A percentile compares a stretch with the other conserved stretches of the same genome.
Evolutionary conservation across 805 yeast species (phyloP).

Genomic region (Komagataella ulmi): DNA sequence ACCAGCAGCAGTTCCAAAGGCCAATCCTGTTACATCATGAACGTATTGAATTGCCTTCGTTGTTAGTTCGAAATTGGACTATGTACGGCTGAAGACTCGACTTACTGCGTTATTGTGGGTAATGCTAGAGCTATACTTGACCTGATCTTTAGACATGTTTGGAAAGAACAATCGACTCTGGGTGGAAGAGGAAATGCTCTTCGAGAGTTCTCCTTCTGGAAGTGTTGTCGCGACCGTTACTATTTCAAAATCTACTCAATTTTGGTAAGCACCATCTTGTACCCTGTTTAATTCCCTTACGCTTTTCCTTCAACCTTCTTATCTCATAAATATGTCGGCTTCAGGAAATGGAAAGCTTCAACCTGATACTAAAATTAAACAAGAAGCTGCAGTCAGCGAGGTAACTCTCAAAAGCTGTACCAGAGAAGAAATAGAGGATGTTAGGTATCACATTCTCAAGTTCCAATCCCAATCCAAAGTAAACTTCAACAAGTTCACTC

Average conservation of each 20-base stretch:
- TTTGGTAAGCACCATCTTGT: background rate
- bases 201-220: background rate
- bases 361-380: conserved; percentile 3
- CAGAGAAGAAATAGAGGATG: conserved; percentile 54
- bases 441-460: conserved; percentile 68
- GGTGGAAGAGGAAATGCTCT: background rate
- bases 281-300: background rate
- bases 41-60: conserved; percentile 11
- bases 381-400: conserved; percentile 14
- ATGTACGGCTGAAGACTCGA: background rate
- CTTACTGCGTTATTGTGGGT: background rate
- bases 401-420: conserved; percentile 64
- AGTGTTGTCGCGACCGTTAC: background rate
- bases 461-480: conserved; percentile 65
- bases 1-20: conserved; percentile 42
- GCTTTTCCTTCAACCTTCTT: background rate
- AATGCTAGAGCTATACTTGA: background rate
- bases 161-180: background rate
- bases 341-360: conserved; percentile 2
- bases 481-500: conserved; percentile 43
- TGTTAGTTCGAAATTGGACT: conserved; percentile 1
- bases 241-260: background rate
- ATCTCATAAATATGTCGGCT: background rate
- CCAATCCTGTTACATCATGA: conserved; percentile 34
- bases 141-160: background rate